Evolutionary conservation across 2,329 filamentous ascomycete genomes (phyloP).

Genomic region (Cephalotrichum gorgonifer): DNA sequence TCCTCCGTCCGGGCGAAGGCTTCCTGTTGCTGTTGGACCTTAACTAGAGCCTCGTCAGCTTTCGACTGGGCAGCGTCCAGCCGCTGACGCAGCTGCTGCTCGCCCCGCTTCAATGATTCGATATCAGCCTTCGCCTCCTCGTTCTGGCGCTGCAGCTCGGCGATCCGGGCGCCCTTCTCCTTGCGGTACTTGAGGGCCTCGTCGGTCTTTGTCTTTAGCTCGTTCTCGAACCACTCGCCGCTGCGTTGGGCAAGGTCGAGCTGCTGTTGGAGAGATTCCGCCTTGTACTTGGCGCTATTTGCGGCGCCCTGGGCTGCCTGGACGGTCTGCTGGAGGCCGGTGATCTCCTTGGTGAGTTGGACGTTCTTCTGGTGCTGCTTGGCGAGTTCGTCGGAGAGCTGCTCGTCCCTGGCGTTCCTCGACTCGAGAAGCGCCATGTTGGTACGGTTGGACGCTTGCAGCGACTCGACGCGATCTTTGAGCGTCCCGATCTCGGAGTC

Average conservation of each 20-base stretch:
- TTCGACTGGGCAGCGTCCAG: slow-evolving; percentile 78
- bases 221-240: slow-evolving; percentile 85
- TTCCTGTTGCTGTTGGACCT: slow-evolving; percentile 78
- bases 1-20: slow-evolving; percentile 74
- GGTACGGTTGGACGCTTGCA: slow-evolving; percentile 88
- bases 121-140: slow-evolving; percentile 73
- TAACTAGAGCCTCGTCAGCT: slow-evolving; percentile 71
- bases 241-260: slow-evolving; percentile 80
- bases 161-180: slow-evolving; percentile 83
- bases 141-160: slow-evolving; percentile 77
- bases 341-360: slow-evolving; percentile 73
- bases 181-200: slow-evolving; percentile 88
- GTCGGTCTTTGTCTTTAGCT: slow-evolving; percentile 79
- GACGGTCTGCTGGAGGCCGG: slow-evolving; percentile 69
- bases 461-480: slow-evolving; percentile 70
- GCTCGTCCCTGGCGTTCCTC: slow-evolving; percentile 78
- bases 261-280: slow-evolving; percentile 84
- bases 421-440: slow-evolving; percentile 81
- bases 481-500: slow-evolving; percentile 67
- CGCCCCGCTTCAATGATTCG: slow-evolving; percentile 68
- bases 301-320: slow-evolving; percentile 73
- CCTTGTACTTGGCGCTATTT: slow-evolving; percentile 76
- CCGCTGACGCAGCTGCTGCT: slow-evolving; percentile 69
- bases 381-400: slow-evolving; percentile 75
- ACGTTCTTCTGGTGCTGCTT: slow-evolving; percentile 83